Percentiles rank a stretch among this genome's conserved stretches.
These are phyloP conservation scores for Escallonia herrerae DNA, from an alignment of 129 eudicot genomes.

Conservation along the genomic window DNA sequence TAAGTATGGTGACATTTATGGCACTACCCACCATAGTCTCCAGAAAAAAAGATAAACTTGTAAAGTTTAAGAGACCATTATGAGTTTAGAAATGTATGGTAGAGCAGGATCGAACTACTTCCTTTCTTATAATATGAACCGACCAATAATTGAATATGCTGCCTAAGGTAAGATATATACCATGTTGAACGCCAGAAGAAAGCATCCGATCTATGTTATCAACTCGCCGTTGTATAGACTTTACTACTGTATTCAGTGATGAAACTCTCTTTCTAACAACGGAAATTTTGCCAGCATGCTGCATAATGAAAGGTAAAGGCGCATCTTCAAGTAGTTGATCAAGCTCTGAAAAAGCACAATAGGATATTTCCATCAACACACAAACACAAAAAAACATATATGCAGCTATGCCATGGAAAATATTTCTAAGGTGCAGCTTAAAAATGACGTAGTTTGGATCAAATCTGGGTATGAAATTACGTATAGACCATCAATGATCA, in stretches of 20 bases:
- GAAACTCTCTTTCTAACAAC: slow-evolving; percentile 73
- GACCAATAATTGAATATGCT: neutral
- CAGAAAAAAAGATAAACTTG: no score
- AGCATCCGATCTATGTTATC: slow-evolving; percentile 72
- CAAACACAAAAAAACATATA: no score
- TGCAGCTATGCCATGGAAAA: no score
- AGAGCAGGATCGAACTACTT: neutral
- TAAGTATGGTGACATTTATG: no score
- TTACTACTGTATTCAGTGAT: slow-evolving; percentile 62
- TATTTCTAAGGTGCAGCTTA: no score
- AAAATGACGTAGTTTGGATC: no score
- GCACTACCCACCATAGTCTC: no score
- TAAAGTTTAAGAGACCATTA: no score
- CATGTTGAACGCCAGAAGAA: slow-evolving; percentile 59
- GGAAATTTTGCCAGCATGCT: slow-evolving; percentile 80
- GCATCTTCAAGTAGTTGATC: slow-evolving; percentile 93
- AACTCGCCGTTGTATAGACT: slow-evolving; percentile 71
- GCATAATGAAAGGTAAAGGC: slow-evolving; percentile 88
- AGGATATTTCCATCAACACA: slow-evolving; percentile 1
- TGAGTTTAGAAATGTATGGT: neutral
- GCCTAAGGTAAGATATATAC: slow-evolving; percentile 24
- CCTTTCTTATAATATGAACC: neutral
- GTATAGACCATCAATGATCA: no score
- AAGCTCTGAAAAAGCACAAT: slow-evolving; percentile 52
- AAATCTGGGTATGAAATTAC: no score